These are phyloP conservation scores for Torulaspora maleeae DNA, from an alignment of 805 yeast species.

Conservation along the genomic window DNA sequence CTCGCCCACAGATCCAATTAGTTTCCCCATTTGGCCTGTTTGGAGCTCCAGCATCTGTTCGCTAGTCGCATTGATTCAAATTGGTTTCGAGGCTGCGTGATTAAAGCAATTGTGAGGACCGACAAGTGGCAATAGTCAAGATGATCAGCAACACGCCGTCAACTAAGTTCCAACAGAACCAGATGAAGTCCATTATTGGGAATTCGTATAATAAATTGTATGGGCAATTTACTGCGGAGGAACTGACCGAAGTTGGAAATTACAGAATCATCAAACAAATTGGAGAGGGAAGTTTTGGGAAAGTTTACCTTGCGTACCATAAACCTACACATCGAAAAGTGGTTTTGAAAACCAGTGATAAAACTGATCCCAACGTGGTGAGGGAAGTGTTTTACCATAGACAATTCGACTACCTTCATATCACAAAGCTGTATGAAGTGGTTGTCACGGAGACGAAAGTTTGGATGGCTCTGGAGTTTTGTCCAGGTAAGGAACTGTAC, in stretches of 20 bases:
- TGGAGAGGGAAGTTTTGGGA: conserved; percentile 92
- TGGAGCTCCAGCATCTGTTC: not conserved
- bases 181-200: conserved; percentile 43
- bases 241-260: conserved; percentile 69
- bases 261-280: conserved; percentile 67
- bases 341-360: conserved; percentile 76
- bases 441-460: conserved; percentile 73
- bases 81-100: not conserved
- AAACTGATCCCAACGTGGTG: conserved; percentile 78
- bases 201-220: conserved; percentile 61
- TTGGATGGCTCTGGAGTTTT: conserved; percentile 88
- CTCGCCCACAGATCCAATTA: not conserved
- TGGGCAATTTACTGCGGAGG: conserved; percentile 43
- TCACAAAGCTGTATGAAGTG: conserved; percentile 80
- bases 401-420: conserved; percentile 77
- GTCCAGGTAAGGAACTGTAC: conserved; percentile 74
- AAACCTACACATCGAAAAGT: conserved; percentile 67
- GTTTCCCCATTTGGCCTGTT: not conserved
- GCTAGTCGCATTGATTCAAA: not conserved
- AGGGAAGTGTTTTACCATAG: conserved; percentile 86
- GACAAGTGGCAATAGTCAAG: not conserved
- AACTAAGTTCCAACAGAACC: conserved; percentile 31
- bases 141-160: conserved; percentile 7
- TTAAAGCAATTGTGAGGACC: not conserved
- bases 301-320: conserved; percentile 81